phyloP scores from a whole-genome alignment of 2,329 filamentous ascomycete genomes.

The Arthrocladium fulminans region DNA sequence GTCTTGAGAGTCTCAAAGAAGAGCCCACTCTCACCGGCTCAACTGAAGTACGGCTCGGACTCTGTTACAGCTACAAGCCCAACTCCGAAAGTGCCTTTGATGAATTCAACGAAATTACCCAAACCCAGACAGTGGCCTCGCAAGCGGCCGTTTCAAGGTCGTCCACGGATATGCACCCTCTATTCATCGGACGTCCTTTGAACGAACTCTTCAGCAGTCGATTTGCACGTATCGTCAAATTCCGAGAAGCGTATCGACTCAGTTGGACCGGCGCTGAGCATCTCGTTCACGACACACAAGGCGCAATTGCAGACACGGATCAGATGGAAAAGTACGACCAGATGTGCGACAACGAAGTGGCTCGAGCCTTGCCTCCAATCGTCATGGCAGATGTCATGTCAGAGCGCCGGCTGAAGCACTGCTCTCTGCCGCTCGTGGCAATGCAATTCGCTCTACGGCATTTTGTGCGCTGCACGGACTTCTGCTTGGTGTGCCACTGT shows the following conservation, averaged over 20 bases:
- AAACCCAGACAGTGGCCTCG: conserved; percentile 2
- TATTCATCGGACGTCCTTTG: conserved; percentile 66
- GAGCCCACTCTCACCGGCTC: conserved; percentile 33
- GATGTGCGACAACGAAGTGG: conserved; percentile 9
- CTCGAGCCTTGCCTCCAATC: conserved; percentile 33
- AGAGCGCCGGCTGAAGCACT: conserved; percentile 24
- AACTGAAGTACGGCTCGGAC: conserved; percentile 55
- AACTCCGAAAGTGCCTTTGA: conserved; percentile 45
- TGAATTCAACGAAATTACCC: conserved; percentile 38
- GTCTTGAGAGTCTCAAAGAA: conserved; percentile 43
- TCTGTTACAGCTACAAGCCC: conserved; percentile 66
- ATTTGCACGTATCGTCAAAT: conserved; percentile 54
- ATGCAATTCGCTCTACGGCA: conserved; percentile 73
- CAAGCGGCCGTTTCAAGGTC: not conserved
- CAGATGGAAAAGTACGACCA: conserved; percentile 10
- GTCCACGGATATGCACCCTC: conserved; percentile 38
- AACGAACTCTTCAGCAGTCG: conserved; percentile 58
- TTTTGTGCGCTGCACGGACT: conserved; percentile 72
- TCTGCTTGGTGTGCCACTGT: conserved; percentile 76
- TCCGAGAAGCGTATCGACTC: conserved; percentile 39
- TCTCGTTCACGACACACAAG: conserved; percentile 44
- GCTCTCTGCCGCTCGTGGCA: conserved; percentile 49
- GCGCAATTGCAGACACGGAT: conserved; percentile 12
- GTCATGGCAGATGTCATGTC: conserved; percentile 45
- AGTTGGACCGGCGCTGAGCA: conserved; percentile 58